Base-by-base conservation (phyloP, 2,329 filamentous ascomycete species). In the Botrytis cinerea region DNA sequence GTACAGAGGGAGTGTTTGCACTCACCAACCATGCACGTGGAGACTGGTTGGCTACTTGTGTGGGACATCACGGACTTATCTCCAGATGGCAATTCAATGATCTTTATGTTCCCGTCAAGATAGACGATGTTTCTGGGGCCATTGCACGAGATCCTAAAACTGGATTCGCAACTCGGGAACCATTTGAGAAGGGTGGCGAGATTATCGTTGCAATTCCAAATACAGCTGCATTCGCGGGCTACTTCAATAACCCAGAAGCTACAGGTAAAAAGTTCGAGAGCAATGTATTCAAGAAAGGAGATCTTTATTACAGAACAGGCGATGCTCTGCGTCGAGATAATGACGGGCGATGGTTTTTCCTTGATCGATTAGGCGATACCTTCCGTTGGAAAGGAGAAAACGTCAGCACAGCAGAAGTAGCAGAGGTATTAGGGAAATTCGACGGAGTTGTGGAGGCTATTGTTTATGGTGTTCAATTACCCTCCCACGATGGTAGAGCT, bases 371-470 rank as follows among this genome's bases (percentile, higher is more conserved):
- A 1, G 91, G 91, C 2, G 92, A 94, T 80, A 93, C 92, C 0
- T 94, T 91, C 82, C 86, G 92, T 46, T 93, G 91, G 91, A 93
- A 93, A 81, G 88, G 88, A 70, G 89, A 91, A 81, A 91, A 92
- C 76, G 89, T 91, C 59, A 89, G 87, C 18, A 91, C 89, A 59
- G 84, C 89, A 18, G 91, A 93, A 81, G 91, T 93, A 1, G 85
- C 89, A 2, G 88, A 91, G 77, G 85, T 89, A 0, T 81, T 93
- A 1, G 89, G 90, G 8, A 82, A 83, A 43, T 89, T 87, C 77
- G 86, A 88, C 0, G 87, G 87, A 1, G 83, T 92, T 22, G 81
- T 85, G 35, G 91, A 93, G 80, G 90, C 90, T 1, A 92, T 92
- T 74, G 91, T 93, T 12, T 93, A 93, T 79, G 91, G 91, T 40